Evolutionary conservation across 306 rosid genomes (phyloP).

Genomic region (Citrullus amarus): DNA sequence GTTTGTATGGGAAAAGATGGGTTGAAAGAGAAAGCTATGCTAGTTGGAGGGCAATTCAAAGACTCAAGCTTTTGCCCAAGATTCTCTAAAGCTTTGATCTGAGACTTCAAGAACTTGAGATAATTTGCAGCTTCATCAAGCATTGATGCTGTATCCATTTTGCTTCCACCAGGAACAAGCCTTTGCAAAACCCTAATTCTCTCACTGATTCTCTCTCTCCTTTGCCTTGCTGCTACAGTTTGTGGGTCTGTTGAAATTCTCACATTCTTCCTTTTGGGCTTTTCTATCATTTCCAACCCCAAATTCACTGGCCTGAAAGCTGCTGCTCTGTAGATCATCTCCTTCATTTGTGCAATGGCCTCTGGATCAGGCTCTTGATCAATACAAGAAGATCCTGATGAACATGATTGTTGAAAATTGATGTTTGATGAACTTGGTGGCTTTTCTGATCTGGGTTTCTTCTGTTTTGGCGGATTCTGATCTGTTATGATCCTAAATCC

Average conservation of each 20-base stretch:
- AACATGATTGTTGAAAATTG: slow-evolving; percentile 61
- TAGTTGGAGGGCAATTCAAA: slow-evolving; percentile 44
- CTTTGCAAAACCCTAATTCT: slow-evolving; percentile 78
- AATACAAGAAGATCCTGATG: slow-evolving; percentile 28
- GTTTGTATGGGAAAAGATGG: slow-evolving; percentile 79
- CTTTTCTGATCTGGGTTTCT: slow-evolving; percentile 53
- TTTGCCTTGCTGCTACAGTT: slow-evolving; percentile 89
- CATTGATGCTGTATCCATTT: slow-evolving; percentile 98
- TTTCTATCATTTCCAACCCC: slow-evolving; percentile 48
- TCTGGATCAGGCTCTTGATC: slow-evolving; percentile 75
- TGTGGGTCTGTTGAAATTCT: slow-evolving; percentile 84
- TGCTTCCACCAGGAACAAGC: slow-evolving; percentile 92
- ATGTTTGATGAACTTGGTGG: slow-evolving; percentile 48
- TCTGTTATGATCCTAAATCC: slow-evolving; percentile 41
- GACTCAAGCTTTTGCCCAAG: slow-evolving; percentile 59
- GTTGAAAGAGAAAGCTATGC: slow-evolving; percentile 72
- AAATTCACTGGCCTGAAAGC: slow-evolving; percentile 86
- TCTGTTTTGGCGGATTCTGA: slow-evolving; percentile 27
- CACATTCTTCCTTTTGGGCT: slow-evolving; percentile 82
- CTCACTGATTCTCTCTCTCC: slow-evolving; percentile 84
- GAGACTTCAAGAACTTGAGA: slow-evolving; percentile 76
- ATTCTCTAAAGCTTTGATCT: slow-evolving; percentile 61
- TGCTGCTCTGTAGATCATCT: slow-evolving; percentile 85
- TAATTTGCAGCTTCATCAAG: slow-evolving; percentile 96
- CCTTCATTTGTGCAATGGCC: slow-evolving; percentile 89